Evolutionary conservation across 495 filamentous ascomycete genomes (phyloP).

Genomic region (Neurospora hispaniola): DNA sequence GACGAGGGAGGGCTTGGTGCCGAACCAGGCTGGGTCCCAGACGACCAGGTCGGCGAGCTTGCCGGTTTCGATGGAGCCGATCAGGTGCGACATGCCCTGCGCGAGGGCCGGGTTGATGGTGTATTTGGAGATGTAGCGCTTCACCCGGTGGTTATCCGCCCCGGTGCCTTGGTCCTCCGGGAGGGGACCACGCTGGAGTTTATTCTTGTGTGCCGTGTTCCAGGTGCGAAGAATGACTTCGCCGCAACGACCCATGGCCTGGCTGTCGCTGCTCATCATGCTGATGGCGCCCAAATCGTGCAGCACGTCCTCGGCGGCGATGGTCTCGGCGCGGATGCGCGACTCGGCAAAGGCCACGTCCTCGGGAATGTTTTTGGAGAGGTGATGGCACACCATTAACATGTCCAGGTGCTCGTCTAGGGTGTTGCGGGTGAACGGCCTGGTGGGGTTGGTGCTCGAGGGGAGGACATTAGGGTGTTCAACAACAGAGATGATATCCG

Average conservation of each 20-base stretch:
- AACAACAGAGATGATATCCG: conserved; percentile 92
- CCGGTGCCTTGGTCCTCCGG: conserved; percentile 69
- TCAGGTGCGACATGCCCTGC: conserved; percentile 84
- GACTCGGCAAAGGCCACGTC: conserved; percentile 95
- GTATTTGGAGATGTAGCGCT: conserved; percentile 91
- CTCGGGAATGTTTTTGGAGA: conserved; percentile 85
- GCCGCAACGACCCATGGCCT: conserved; percentile 95
- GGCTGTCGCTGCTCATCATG: conserved; percentile 96
- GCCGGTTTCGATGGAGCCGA: conserved; percentile 80
- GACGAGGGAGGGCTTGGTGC: conserved; percentile 72
- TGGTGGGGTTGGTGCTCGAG: conserved; percentile 84
- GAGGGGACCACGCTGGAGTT: conserved; percentile 68
- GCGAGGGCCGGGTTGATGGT: conserved; percentile 93
- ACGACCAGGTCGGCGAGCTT: conserved; percentile 89
- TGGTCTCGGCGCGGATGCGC: conserved; percentile 91
- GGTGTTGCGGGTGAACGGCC: conserved; percentile 87
- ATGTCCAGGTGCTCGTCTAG: conserved; percentile 97
- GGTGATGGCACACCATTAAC: conserved; percentile 97
- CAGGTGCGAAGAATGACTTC: conserved; percentile 93
- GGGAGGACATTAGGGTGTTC: conserved; percentile 89
- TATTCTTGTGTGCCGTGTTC: conserved; percentile 99
- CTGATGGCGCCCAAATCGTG: conserved; percentile 93
- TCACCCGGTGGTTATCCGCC: conserved; percentile 85
- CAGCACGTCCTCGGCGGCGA: conserved; percentile 93
- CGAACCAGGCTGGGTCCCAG: conserved; percentile 81